Evolutionary conservation across 495 filamentous ascomycete genomes (phyloP).

Genomic region (Bryoglossum gracile): DNA sequence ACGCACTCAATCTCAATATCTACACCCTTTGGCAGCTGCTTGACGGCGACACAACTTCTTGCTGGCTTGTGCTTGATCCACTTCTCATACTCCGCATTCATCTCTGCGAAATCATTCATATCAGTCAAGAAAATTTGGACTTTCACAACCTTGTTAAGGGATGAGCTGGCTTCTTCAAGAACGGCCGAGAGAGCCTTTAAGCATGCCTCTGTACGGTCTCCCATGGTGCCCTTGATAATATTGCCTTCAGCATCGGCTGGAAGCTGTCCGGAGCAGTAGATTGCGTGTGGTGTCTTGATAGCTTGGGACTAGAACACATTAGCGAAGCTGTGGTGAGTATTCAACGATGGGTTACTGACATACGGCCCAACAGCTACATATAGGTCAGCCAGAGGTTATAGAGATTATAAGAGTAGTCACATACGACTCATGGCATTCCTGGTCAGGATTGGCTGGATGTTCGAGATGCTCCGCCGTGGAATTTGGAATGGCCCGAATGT

Average conservation of each 20-base stretch:
- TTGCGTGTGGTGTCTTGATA: conserved; percentile 69
- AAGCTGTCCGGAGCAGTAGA: conserved; percentile 93
- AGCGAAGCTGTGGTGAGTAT: background rate
- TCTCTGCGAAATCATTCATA: conserved; percentile 76
- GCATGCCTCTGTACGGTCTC: conserved; percentile 66
- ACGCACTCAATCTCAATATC: conserved; percentile 91
- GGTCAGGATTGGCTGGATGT: conserved; percentile 41
- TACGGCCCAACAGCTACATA: conserved; percentile 47
- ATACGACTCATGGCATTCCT: conserved; percentile 45
- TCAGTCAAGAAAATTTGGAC: conserved; percentile 76
- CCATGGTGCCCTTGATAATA: conserved; percentile 68
- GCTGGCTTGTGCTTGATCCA: conserved; percentile 85
- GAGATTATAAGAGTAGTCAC: conserved; percentile 19
- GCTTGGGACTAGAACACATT: conserved; percentile 64
- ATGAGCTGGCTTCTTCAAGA: conserved; percentile 68
- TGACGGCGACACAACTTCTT: conserved; percentile 85
- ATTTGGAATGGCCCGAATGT: conserved; percentile 7
- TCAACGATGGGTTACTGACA: conserved; percentile 29
- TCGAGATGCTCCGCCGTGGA: conserved; percentile 33
- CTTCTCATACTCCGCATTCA: conserved; percentile 86
- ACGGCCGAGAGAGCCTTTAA: conserved; percentile 73
- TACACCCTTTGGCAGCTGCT: conserved; percentile 83
- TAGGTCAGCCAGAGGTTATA: conserved; percentile 15
- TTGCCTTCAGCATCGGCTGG: conserved; percentile 70
- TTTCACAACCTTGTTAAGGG: conserved; percentile 70